phyloP scores from a whole-genome alignment of 768 basidiomycete genomes.

The Naganishia kalamii region DNA sequence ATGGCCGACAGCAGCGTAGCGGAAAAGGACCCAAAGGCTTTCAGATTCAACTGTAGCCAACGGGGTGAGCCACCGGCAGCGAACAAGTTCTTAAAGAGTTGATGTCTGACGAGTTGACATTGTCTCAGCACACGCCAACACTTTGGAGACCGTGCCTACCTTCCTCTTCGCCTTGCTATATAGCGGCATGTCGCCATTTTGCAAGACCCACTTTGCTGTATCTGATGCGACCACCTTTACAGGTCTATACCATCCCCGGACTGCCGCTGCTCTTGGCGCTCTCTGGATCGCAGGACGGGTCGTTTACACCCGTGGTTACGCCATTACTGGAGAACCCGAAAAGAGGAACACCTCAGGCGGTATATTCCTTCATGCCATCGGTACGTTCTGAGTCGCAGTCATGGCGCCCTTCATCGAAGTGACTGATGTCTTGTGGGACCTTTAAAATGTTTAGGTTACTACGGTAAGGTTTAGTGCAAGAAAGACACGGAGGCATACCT shows the following conservation, averaged over 20 bases:
- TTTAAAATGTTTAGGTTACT: not conserved
- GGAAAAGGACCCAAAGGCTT: slow-evolving; percentile 4
- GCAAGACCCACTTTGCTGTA: not conserved
- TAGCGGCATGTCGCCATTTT: not conserved
- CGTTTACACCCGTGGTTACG: slow-evolving; percentile 22
- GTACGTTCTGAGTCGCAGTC: too few relatives aligned
- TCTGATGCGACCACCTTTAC: not conserved
- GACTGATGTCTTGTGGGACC: not conserved
- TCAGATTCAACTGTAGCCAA: slow-evolving; percentile 23
- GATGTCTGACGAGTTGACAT: not conserved
- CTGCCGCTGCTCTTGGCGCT: slow-evolving; percentile 15
- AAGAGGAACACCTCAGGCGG: slow-evolving; percentile 10
- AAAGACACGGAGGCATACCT: not conserved
- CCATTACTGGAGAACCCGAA: slow-evolving; percentile 4
- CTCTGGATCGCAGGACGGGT: slow-evolving; percentile 20
- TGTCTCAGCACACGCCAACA: slow-evolving; percentile 21
- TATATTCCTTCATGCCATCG: slow-evolving; percentile 7
- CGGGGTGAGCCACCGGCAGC: slow-evolving; percentile 12
- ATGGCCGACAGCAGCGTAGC: slow-evolving; percentile 19
- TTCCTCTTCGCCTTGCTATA: slow-evolving; percentile 24
- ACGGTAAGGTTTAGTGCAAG: not conserved
- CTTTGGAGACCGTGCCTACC: slow-evolving; percentile 15
- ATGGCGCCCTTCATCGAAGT: too few relatives aligned
- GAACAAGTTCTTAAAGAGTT: too few relatives aligned
- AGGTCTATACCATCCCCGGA: slow-evolving; percentile 17